Evolutionary conservation across 2,329 filamentous ascomycete species (phyloP), one percentile per base, ranked within the genome.

Genomic region (Exophiala spinifera): DNA sequence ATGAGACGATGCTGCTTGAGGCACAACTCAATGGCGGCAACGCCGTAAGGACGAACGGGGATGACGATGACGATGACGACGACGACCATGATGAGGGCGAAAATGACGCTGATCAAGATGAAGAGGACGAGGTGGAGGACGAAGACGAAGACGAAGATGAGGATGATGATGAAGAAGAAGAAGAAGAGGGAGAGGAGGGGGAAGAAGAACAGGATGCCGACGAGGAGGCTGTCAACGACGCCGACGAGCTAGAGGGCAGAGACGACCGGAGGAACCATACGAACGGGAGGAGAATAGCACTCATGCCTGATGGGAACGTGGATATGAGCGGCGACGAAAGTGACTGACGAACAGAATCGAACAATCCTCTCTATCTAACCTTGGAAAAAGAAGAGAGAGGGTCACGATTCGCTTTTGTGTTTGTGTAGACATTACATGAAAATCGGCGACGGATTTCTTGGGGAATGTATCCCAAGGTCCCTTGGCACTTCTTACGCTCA

Each of bases 181-280:
- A 65, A 17, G 61, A 61, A 3, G 58, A n/a, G n/a, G n/a, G n/a
- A n/a, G 55, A 59, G 23, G 53, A 62, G 6, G 62, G 61, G 20
- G 61, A 65, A 17, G 61, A 61, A 3, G 58, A 64, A 13, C 54
- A 60, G 44, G 36, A 54, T 1, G 60, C 57, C 2, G 67, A 70
- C 15, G 64, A 72, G 5, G 70, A 74, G 11, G 68, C 68, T 33
- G 67, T 68, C 53, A 64, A 51, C n/a, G 56, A 52, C 15, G 34
- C 17, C 6, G 49, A 49, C 13, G 37, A 52, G 19, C 43, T 44
- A 19, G 48, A 51, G 36, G 48, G 37, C 3, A 21, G 23, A 20
- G 10, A 28, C 28, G 23, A 28, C 10, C 4, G 21, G 28, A 11
- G 28, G 10, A 31, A 31, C 28, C 8, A 31, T 31, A 3, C 28